Percentiles rank a stretch among this genome's conserved stretches.
These are phyloP conservation scores for Tuctoria greenei DNA, from an alignment of 176 grass and related monocot genomes.

Conservation along the genomic window DNA sequence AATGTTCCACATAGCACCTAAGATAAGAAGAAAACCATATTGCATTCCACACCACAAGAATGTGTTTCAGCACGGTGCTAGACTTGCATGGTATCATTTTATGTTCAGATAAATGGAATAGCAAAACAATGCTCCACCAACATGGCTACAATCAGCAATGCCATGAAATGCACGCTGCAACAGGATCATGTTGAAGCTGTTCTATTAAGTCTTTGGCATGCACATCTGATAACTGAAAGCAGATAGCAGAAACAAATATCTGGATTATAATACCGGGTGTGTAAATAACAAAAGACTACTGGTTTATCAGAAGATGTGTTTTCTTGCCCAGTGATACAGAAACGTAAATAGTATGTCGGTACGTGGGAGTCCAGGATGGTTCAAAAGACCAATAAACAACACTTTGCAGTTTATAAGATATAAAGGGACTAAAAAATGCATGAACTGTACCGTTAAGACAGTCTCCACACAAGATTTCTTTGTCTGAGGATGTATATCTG, in stretches of 20 bases:
- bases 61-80: no score
- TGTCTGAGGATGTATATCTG: constrained; percentile 76
- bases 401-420: background rate
- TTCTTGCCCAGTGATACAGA: background rate
- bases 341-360: background rate
- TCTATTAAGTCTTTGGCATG: background rate
- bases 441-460: constrained; percentile 79
- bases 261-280: background rate
- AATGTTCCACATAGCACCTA: no score
- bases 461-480: constrained; percentile 98
- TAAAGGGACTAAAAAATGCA: background rate
- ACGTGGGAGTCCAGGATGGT: background rate
- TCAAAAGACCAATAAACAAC: background rate
- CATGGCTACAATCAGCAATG: background rate
- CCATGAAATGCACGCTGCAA: background rate
- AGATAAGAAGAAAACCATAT: no score
- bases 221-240: background rate
- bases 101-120: background rate
- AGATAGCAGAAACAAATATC: background rate
- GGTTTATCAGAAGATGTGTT: background rate
- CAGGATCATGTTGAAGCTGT: background rate
- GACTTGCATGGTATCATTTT: no score
- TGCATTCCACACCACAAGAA: no score
- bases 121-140: background rate
- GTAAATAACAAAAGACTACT: background rate